phyloP scores from a whole-genome alignment of 2,329 filamentous ascomycete species.

The Magnaporthales sp. region DNA sequence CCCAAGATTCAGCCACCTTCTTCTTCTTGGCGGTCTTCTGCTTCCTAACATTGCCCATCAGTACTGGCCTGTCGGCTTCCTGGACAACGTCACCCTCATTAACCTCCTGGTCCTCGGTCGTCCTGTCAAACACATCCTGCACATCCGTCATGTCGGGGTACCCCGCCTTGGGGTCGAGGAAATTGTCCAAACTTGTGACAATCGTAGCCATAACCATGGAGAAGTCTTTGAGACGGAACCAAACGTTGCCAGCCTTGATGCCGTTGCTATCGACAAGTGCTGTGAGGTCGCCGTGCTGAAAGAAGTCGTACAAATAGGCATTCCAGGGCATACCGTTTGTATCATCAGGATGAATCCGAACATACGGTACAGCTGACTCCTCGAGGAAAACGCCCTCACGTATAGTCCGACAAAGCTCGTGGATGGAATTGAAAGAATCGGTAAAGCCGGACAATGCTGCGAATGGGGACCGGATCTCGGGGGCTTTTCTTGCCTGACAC shows the following conservation, averaged over 20 bases:
- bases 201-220: conserved; percentile 59
- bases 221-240: conserved; percentile 60
- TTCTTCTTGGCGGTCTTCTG: conserved; percentile 22
- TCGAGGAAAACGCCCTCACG: conserved; percentile 67
- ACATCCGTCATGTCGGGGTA: conserved; percentile 40
- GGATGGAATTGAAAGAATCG: conserved; percentile 55
- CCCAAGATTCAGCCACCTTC: conserved; percentile 34
- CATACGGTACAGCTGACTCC: conserved; percentile 61
- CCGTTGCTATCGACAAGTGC: conserved; percentile 56
- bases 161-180: conserved; percentile 39
- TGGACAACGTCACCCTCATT: conserved; percentile 37
- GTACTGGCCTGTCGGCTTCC: conserved; percentile 18
- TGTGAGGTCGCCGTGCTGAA: conserved; percentile 58
- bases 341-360: conserved; percentile 52
- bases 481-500: background rate
- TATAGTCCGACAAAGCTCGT: conserved; percentile 57
- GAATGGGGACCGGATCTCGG: conserved; percentile 54
- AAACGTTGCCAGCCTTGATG: conserved; percentile 58
- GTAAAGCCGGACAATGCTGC: conserved; percentile 60
- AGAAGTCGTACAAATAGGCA: conserved; percentile 68
- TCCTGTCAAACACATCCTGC: conserved; percentile 23
- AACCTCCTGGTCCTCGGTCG: conserved; percentile 23
- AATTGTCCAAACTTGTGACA: conserved; percentile 51
- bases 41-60: background rate
- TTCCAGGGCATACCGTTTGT: conserved; percentile 42